Evolutionary conservation across 768 basidiomycete species (phyloP), one percentile per base, ranked within the genome.

Genomic region (Crassisporium funariophilum): DNA sequence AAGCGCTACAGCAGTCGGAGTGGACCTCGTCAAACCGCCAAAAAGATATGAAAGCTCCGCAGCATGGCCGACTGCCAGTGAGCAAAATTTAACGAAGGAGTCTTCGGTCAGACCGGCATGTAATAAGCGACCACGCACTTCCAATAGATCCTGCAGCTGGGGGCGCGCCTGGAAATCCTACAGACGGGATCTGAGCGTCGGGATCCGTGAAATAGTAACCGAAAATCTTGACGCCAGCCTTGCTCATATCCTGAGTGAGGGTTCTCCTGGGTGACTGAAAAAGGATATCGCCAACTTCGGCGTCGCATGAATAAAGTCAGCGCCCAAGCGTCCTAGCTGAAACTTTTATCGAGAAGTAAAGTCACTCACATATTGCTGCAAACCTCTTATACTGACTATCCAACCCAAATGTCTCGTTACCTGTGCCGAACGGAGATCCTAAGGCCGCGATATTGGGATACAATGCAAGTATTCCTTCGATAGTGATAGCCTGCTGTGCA

Each of bases 401-500:
- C 13, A 70, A 47, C 0, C 74, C 73, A 48, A 75, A 76, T 0
- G 71, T 70, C 17, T 71, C 53, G 41, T 70, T 64, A 2, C 75
- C 73, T 2, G 75, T 77, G 3, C 59, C 60, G 44, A 67, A 78
- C 0, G 76, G 76, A 0, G 72, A 69, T 1, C 75, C 75, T 20
- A 62, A 44, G 3, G 71, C 57, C n/a, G 75, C 68, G 17, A 58
- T 52, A 35, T 72, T 55, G 2, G 74, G 74, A 53, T 77, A 77
- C 5, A 72, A 47, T 10, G 65, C 41, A 0, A 72, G 36, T 0
- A 73, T 21, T 7, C 39, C 23, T 5, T 63, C 51, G 3, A 63
- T 43, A 1, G 52, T 58, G 5, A 27, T 31, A 6, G 35, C 44
- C 1, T 64, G 48, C 12, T 42, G 46, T 4, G 25, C 41, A 4